These are phyloP conservation scores for Colletotrichum eremochloae DNA, from an alignment of 2,329 filamentous ascomycete genomes.

Conservation along the genomic window DNA sequence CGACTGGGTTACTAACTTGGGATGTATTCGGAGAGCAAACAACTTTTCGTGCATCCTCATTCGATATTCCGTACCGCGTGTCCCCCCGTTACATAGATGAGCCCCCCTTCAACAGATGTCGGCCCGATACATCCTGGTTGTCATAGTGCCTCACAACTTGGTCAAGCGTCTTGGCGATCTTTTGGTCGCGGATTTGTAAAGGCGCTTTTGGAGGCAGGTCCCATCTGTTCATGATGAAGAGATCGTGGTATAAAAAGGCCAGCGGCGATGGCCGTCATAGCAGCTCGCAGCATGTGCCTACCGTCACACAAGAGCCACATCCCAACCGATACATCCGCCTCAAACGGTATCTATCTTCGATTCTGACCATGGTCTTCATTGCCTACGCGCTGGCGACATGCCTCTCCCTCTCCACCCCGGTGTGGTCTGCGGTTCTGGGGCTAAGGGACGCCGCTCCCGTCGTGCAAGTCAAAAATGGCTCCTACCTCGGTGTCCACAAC, in stretches of 20 bases:
- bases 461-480: conserved; percentile 42
- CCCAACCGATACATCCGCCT: conserved; percentile 5
- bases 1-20: conserved; percentile 14
- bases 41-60: background rate
- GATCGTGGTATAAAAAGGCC: conserved; percentile 27
- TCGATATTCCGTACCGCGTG: background rate
- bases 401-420: conserved; percentile 27
- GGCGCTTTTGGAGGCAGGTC: background rate
- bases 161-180: conserved; percentile 9
- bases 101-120: conserved; percentile 11
- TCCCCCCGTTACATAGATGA: conserved; percentile 21
- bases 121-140: conserved; percentile 31
- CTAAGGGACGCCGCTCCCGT: conserved; percentile 22
- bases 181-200: conserved; percentile 12
- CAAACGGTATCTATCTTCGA: conserved; percentile 14
- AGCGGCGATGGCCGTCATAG: background rate
- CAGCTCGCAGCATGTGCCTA: background rate
- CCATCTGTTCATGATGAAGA: conserved; percentile 4
- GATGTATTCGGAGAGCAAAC: background rate
- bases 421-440: conserved; percentile 21
- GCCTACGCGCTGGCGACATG: conserved; percentile 22
- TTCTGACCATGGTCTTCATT: conserved; percentile 29
- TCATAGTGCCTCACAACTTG: background rate
- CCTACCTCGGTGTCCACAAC: conserved; percentile 55
- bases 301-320: background rate